phyloP scores from a whole-genome alignment of 2,329 filamentous ascomycete species.

The Cryphonectria nitschkei region DNA sequence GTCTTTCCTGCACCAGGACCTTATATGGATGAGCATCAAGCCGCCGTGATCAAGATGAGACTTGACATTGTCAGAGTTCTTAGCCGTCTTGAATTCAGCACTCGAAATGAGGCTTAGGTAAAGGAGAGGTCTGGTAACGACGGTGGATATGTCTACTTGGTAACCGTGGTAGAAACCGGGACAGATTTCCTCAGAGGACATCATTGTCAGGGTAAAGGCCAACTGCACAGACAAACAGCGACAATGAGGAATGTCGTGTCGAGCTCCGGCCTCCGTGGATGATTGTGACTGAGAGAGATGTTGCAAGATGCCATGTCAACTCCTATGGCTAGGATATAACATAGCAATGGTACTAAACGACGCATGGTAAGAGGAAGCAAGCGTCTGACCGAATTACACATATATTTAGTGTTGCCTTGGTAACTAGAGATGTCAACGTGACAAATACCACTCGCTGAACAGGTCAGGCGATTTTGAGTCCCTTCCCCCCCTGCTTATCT shows the following conservation, averaged over 20 bases:
- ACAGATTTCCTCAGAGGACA: not conserved
- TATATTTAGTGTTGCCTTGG: not conserved
- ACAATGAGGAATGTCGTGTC: not conserved
- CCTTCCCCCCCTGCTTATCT: not conserved
- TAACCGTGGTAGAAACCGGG: not conserved
- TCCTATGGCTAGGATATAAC: too few species aligned
- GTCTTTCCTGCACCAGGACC: not conserved
- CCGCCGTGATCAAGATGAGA: not conserved
- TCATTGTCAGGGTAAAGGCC: not conserved
- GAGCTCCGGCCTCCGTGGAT: not conserved
- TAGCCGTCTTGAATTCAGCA: not conserved
- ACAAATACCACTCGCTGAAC: not conserved
- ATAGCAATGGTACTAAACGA: not conserved
- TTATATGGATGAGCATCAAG: not conserved
- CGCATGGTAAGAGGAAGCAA: not conserved
- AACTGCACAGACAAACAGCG: not conserved
- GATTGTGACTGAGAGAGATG: not conserved
- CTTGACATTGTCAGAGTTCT: not conserved
- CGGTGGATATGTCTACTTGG: not conserved
- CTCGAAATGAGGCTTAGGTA: not conserved
- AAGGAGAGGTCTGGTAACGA: not conserved
- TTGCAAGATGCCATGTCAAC: not conserved
- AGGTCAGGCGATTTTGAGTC: not conserved
- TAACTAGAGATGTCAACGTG: not conserved
- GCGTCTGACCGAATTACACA: not conserved